Evolutionary conservation across 176 grass and related monocot species (phyloP).

Genomic region (Raddia distichophylla): DNA sequence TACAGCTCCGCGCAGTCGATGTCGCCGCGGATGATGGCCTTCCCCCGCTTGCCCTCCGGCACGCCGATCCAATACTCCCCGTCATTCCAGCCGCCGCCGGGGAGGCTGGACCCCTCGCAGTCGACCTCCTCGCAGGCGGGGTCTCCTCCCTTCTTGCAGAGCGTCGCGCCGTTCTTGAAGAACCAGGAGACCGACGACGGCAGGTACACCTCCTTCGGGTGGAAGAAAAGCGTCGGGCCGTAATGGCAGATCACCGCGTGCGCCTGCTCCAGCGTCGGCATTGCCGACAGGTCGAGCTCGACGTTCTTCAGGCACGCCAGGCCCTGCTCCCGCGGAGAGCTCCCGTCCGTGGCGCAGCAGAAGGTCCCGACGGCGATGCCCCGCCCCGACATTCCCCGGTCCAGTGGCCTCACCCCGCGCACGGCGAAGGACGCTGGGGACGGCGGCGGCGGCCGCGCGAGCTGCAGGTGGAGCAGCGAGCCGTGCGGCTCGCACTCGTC

Average conservation of each 20-base stretch:
- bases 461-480: constrained; percentile 53
- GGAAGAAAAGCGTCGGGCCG: constrained; percentile 81
- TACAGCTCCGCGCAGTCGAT: constrained; percentile 66
- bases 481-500: constrained; percentile 62
- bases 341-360: constrained; percentile 56
- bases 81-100: constrained; percentile 62
- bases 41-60: constrained; percentile 37
- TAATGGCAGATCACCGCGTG: constrained; percentile 83
- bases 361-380: constrained; percentile 71
- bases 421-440: constrained; percentile 45
- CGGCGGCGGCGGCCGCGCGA: constrained; percentile 8
- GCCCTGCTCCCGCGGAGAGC: constrained; percentile 30
- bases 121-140: constrained; percentile 47
- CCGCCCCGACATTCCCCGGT: constrained; percentile 54
- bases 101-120: constrained; percentile 61
- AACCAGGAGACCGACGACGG: constrained; percentile 98
- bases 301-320: constrained; percentile 74
- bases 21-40: constrained; percentile 46
- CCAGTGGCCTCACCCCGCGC: constrained; percentile 57
- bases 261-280: constrained; percentile 87
- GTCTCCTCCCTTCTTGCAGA: constrained; percentile 47
- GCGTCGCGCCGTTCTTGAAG: constrained; percentile 74
- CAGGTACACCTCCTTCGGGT: constrained; percentile 83
- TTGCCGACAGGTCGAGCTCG: constrained; percentile 65
- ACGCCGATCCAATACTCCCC: constrained; percentile 74